phyloP scores from a whole-genome alignment of 495 filamentous ascomycete genomes.

The Lophiostoma macrostomum region DNA sequence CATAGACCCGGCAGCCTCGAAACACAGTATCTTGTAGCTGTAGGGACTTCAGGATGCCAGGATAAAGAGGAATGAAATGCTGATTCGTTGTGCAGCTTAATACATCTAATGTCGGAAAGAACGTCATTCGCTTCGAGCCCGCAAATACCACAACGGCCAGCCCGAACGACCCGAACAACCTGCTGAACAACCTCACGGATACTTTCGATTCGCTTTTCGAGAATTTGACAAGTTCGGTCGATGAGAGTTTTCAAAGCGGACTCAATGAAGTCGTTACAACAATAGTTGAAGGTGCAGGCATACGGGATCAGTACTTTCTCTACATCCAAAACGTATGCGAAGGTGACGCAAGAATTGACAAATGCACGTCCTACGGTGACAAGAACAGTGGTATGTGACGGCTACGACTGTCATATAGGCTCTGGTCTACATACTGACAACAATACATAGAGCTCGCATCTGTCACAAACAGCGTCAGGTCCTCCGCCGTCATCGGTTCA shows the following conservation, averaged over 20 bases:
- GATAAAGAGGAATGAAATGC: background rate
- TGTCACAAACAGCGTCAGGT: background rate
- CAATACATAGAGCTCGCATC: background rate
- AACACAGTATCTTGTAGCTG: constrained; percentile 1
- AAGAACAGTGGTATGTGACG: background rate
- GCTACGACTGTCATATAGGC: background rate
- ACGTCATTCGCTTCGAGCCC: constrained; percentile 11
- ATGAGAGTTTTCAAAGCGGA: background rate
- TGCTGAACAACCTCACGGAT: background rate
- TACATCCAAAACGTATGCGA: constrained; percentile 4
- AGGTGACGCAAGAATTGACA: background rate
- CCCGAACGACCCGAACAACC: constrained; percentile 15
- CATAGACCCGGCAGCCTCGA: background rate
- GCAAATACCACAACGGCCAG: constrained; percentile 13
- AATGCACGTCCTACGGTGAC: constrained; percentile 11
- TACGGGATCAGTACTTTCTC: constrained; percentile 4
- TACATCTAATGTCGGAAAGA: constrained; percentile 7
- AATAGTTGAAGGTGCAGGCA: background rate
- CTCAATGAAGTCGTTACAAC: constrained; percentile 4
- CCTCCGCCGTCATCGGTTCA: constrained; percentile 7
- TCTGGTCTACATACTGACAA: too few species aligned
- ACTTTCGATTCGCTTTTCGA: background rate
- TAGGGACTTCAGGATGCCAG: background rate
- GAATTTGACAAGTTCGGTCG: constrained; percentile 7
- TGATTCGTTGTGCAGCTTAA: constrained; percentile 11